Percentiles rank a stretch among this genome's conserved stretches.
Evolutionary conservation across 345 rosid genomes (phyloP).

Genomic region (rapeseed (Brassica napus)): Da-Ae NC_063449.1:27546001-27546500

Average conservation of each 20-base stretch:
- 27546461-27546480: slow-evolving; percentile 91
- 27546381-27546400: slow-evolving; percentile 74
- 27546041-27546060: too few relatives aligned
- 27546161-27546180: slow-evolving; percentile 7
- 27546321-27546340: not conserved
- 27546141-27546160: not conserved
- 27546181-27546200: slow-evolving; percentile 10
- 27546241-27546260: slow-evolving; percentile 17
- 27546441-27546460: slow-evolving; percentile 81
- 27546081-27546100: too few relatives aligned
- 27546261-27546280: slow-evolving; percentile 19
- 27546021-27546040: too few relatives aligned
- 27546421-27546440: slow-evolving; percentile 93
- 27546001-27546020: too few relatives aligned
- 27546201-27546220: slow-evolving; percentile 27
- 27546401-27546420: slow-evolving; percentile 92
- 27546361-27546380: not conserved
- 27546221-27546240: slow-evolving; percentile 12
- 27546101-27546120: too few relatives aligned
- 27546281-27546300: slow-evolving; percentile 14
- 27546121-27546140: too few relatives aligned
- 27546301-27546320: not conserved
- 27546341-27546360: not conserved
- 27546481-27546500: slow-evolving; percentile 65
- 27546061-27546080: too few relatives aligned